A percentile compares a stretch with the other conserved stretches of the same genome.
phyloP scores from a whole-genome alignment of 2,329 filamentous ascomycete genomes.

The Colletotrichum camelliae region DNA sequence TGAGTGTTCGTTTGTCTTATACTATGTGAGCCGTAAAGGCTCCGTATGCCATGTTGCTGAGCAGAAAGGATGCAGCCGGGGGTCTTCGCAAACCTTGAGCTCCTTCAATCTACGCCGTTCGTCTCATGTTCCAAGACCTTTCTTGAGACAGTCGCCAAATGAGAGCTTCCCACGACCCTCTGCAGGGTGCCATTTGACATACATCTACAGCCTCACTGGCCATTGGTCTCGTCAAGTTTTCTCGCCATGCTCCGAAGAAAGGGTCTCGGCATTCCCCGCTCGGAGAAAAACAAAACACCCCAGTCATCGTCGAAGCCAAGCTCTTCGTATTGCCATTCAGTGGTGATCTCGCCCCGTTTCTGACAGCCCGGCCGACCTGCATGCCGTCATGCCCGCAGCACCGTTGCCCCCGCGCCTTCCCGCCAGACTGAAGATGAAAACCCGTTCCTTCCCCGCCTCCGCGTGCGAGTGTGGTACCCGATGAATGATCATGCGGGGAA shows the following conservation, averaged over 20 bases:
- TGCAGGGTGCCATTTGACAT: not conserved
- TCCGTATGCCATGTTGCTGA: not conserved
- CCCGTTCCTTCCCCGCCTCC: not conserved
- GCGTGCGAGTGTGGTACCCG: not conserved
- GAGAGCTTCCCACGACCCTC: not conserved
- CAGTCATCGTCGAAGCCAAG: not conserved
- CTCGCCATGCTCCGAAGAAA: not conserved
- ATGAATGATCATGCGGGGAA: slow-evolving; percentile 3
- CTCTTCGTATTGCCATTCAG: not conserved
- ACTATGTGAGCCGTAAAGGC: not conserved
- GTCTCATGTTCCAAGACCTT: not conserved
- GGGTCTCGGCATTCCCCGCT: not conserved
- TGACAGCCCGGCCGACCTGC: not conserved
- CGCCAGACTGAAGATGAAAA: not conserved
- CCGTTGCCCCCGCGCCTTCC: not conserved
- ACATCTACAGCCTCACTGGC: not conserved
- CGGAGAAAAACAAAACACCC: not conserved
- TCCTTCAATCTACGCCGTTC: not conserved
- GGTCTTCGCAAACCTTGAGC: not conserved
- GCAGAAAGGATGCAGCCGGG: not conserved
- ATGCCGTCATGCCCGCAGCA: slow-evolving; percentile 6
- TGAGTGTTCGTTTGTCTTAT: not conserved
- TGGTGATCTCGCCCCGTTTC: slow-evolving; percentile 13
- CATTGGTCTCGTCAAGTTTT: not conserved
- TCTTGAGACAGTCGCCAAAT: not conserved